phyloP scores from a whole-genome alignment of 2,329 filamentous ascomycete species.

The Monosporascus sp. region DNA sequence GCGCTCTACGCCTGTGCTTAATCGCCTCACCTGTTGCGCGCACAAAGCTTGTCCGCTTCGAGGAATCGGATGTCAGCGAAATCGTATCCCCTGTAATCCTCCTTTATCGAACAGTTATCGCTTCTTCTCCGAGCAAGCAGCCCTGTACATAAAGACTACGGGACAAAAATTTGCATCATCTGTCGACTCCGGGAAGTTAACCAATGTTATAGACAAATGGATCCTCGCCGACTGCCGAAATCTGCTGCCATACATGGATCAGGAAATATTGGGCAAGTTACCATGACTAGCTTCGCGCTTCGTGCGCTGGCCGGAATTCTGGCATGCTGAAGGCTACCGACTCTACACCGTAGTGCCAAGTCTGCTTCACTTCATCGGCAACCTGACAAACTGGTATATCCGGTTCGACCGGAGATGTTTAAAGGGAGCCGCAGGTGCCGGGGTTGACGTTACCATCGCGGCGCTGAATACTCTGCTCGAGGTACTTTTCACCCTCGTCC shows the following conservation, averaged over 20 bases:
- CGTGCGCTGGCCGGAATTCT: not conserved
- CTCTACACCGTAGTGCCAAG: not conserved
- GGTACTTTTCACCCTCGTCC: too few species aligned
- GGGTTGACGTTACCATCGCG: too few species aligned
- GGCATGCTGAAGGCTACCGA: not conserved
- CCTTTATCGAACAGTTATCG: too few species aligned
- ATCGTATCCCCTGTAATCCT: too few species aligned
- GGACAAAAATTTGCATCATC: not conserved
- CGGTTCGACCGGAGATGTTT: not conserved
- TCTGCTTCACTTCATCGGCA: not conserved
- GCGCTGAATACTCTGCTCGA: too few species aligned
- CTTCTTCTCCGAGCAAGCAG: too few species aligned
- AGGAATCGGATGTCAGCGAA: too few species aligned
- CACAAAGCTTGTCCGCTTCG: too few species aligned
- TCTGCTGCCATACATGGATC: not conserved
- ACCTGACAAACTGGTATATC: not conserved
- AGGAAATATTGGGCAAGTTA: not conserved
- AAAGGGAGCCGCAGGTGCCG: not conserved
- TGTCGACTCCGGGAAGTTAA: not conserved
- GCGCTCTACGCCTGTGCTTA: too few species aligned
- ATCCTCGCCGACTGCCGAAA: not conserved
- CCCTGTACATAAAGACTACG: too few species aligned
- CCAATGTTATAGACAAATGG: not conserved
- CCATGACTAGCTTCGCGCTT: not conserved
- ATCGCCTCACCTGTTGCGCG: too few species aligned